A percentile compares a stretch with the other conserved stretches of the same genome.
These are phyloP conservation scores for Leccinellum albellum DNA, from an alignment of 768 basidiomycete genomes.

Conservation along the genomic window DNA sequence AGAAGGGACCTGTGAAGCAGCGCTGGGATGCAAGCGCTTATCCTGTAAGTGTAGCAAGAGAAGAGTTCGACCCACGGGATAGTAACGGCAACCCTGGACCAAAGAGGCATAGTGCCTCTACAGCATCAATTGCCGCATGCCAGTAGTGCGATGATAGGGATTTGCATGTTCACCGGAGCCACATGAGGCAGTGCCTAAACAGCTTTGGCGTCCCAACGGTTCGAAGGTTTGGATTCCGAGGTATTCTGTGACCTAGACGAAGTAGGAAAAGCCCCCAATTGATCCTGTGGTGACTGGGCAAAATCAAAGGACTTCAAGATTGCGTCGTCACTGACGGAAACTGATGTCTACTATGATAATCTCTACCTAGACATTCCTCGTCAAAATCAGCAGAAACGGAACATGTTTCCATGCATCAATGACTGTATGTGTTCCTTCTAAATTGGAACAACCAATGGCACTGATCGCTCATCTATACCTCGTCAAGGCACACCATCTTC, in stretches of 20 bases:
- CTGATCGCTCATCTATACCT: background rate
- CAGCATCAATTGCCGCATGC: background rate
- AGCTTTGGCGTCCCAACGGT: no score
- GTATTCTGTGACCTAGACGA: no score
- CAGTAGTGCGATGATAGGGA: no score
- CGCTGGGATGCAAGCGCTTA: background rate
- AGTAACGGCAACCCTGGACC: no score
- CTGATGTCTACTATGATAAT: background rate
- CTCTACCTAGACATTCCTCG: no score
- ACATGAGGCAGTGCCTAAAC: no score
- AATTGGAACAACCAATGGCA: background rate
- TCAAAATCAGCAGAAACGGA: background rate
- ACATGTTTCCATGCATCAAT: background rate
- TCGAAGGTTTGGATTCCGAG: no score
- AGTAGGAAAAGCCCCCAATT: no score
- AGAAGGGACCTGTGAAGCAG: background rate
- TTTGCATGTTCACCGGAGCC: no score
- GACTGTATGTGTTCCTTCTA: no score
- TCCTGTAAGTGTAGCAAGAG: no score
- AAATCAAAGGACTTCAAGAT: background rate
- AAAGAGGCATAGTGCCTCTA: background rate
- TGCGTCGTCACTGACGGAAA: background rate
- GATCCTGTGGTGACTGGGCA: no score
- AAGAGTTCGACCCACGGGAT: background rate
- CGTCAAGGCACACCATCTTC: background rate